Base-by-base conservation (phyloP, 2,329 filamentous ascomycete genomes). In the Lithohypha guttulata region DNA sequence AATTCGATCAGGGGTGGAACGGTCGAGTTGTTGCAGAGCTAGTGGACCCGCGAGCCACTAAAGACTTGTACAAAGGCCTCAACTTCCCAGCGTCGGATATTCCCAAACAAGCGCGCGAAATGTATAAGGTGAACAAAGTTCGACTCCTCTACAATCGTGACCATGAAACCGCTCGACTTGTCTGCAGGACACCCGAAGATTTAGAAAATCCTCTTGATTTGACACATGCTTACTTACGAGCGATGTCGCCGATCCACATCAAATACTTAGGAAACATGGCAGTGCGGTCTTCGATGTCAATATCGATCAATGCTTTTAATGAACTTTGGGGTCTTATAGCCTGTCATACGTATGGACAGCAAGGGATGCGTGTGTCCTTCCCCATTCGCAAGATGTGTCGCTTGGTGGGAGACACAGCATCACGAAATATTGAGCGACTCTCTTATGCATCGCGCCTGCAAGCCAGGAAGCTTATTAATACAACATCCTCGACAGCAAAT, bases 341-440 rank as follows among this genome's bases (percentile, higher is more conserved):
- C 1, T 93, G 85, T 44, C 86, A 94, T 55, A 75, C 80, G 0
- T 93, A 93, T 51, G 85, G 82, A 0, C 46, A 60, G 2, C 72
- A 71, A 30, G 85, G 85, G 3, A 93, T 91, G 84, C 73, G 86
- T n/a, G 84, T 94, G 0, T 84, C 84, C 0, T 94, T 94, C 53
- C 85, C 86, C 0, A 86, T 93, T 34, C 73, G 86, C 9, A 93
- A 93, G 58, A 89, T 94, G 79, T 94, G 86, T 57, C 78, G 85
- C 4, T 64, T 94, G 3, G 75, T 94, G 2, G 85, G 86, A 3
- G 86, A 94, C 51, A 84, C 79, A 0, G 84, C 84, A 0, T 93
- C 84, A 0, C 70, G 84, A 33, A 94, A 91, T 49, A 89, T 94
- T 25, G 86, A 94, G 57, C 70, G 85, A 21, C 65, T 94, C 0